Evolutionary conservation across 768 basidiomycete species (phyloP), one percentile per base, ranked within the genome.

Genomic region (Lentinus tigrinus): DNA sequence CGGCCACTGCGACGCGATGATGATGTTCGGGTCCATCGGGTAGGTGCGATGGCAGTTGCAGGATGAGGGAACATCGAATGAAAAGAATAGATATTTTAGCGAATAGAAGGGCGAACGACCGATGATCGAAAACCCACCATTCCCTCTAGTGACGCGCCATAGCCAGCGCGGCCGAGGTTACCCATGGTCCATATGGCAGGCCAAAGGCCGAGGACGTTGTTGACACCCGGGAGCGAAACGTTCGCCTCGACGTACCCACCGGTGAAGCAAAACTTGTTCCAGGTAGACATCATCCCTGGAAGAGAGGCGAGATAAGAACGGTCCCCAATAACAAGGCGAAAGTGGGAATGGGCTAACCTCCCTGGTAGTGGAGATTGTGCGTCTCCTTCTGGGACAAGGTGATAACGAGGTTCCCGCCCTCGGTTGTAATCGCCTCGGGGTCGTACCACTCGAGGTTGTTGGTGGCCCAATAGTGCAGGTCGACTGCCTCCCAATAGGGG

Each of bases 241-340:
- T 83, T 81, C 3, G 80, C 74, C 63, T 91, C 85, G 51, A 95
- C 76, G 56, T 91, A 77, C 39, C 95, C 95, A 37, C 91, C 93
- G 28, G 92, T 92, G 74, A 96, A 95, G 75, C 93, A 98, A 62
- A 98, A 91, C 72, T 96, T 95, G 74, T 97, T 97, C 91, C 86
- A 76, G 17, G 81, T 80, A 23, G 83, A 74, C 67, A 91, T 74
- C 78, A 92, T 74, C 16, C 69, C 65, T 64, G 46, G 3, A 43
- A 28, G 9, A 50, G n/a, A 28, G 7, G 14, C 27, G 47, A 42
- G 13, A 31, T 47, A 21, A 43, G 17, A 27, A 37, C 37, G 11
- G 26, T 36, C 16, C 36, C 26, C 34, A 37, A 19, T 8, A 39
- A 14, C 19, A 19, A 8, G 23, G 34, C 23, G 23, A 52, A 19